Base-by-base conservation (phyloP, 108 stramenopile species). In the Pseudonitzschia multiseries region DNA sequence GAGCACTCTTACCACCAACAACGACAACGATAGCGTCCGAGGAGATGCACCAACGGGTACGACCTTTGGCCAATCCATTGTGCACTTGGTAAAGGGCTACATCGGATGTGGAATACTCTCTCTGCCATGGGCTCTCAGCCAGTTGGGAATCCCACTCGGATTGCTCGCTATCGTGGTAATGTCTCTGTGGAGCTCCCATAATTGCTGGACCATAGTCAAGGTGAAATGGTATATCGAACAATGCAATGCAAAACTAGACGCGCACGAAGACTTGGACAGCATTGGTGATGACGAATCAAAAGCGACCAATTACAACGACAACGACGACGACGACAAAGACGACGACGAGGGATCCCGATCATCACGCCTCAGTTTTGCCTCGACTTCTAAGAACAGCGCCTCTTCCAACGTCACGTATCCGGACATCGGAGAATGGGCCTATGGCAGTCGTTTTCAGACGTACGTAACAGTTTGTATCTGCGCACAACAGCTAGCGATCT, bases 361-460 rank as follows among this genome's bases (percentile, higher is more conserved):
- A 28, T 33, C 20, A 3, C 26, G 28, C 10, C 29, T 57, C 33
- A 40, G 36, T 41, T 36, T 36, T 36, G 36, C 36, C 36, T 5
- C 36, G 36, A 36, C 46, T 18, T 48, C 46, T 14, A 48, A 14
- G 46, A 69, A n/a, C 42, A 48, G 29, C 33, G 27, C 67, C 68
- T 57, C 68, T 8, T 24, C 36, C 14, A 56, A 24, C 59, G 78
- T 88, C 14, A 87, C 90, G 51, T 88, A 87, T 68, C 80, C 90
- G n/a, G 85, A 86, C 43, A 79, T 91, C 14, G 87, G 87, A 0
- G 82, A 91, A 59, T 86, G 81, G 84, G 84, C 86, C 17, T 87
- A 84, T 52, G 90, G 90, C 21, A 56, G 67, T 22, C 61, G 33
- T 20, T 89, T 91, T 71, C 79, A 86, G 65, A 68, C 68, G 46